A percentile compares a stretch with the other conserved stretches of the same genome.
Conservation (phyloP, 371 early-diverging fungal species). For the Chytridium lagenaria region DNA sequence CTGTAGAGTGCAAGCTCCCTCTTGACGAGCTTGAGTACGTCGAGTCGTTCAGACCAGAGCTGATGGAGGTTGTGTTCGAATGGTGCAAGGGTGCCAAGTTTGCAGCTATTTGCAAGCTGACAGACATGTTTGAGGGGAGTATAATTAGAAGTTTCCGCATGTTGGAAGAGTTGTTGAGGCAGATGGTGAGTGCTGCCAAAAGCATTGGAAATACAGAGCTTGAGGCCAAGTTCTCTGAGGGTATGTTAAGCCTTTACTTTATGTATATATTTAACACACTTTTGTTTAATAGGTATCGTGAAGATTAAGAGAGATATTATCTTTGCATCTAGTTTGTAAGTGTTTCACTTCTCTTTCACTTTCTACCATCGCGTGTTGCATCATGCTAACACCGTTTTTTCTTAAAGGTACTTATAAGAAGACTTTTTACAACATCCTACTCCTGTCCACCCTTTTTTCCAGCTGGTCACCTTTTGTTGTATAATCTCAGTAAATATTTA, state of each 20-base stretch:
- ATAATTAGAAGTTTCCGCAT: conserved; percentile 95
- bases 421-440: neutral
- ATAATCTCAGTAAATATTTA: no score
- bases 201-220: conserved; percentile 97
- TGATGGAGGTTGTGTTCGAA: conserved; percentile 98
- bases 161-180: conserved; percentile 96
- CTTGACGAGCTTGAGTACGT: conserved; percentile 84
- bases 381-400: neutral
- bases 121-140: conserved; percentile 97
- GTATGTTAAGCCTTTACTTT: conserved; percentile 30
- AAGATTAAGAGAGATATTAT: conserved; percentile 99
- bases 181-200: conserved; percentile 94
- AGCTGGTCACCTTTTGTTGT: no score
- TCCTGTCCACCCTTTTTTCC: neutral
- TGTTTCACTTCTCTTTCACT: conserved; percentile 57
- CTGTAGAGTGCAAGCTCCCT: conserved; percentile 86
- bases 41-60: conserved; percentile 79
- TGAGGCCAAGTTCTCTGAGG: conserved; percentile 96
- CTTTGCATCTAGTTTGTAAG: conserved; percentile 96
- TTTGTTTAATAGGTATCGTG: conserved; percentile 74
- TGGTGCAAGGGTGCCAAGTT: conserved; percentile 98
- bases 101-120: conserved; percentile 94
- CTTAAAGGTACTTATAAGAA: neutral
- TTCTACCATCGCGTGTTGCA: neutral
- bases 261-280: neutral